Conservation (phyloP, 2,329 filamentous ascomycete species). For the Xylariaceae sp. region DNA sequence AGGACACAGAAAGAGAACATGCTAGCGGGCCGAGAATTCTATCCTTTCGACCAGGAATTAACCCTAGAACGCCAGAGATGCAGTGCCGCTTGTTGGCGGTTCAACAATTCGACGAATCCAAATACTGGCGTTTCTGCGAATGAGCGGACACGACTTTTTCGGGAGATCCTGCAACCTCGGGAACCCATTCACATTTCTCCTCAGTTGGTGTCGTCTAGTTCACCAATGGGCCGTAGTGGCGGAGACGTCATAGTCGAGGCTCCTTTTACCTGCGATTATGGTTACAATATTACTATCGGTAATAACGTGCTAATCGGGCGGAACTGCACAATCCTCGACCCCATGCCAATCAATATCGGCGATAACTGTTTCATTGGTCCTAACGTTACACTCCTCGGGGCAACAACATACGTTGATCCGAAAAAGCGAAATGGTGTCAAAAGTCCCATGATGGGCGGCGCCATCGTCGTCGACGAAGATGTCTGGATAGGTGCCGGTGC, state of each 20-base stretch:
- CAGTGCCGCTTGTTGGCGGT: constrained; percentile 75
- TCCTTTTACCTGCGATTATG: constrained; percentile 91
- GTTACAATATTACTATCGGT: constrained; percentile 89
- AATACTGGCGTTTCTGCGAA: constrained; percentile 66
- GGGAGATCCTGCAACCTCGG: constrained; percentile 66
- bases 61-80: constrained; percentile 83
- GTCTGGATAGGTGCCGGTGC: constrained; percentile 79
- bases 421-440: constrained; percentile 71
- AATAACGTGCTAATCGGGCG: constrained; percentile 80
- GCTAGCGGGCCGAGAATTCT: constrained; percentile 76
- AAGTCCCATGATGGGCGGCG: constrained; percentile 66
- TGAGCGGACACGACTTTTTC: constrained; percentile 68
- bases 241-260: constrained; percentile 76
- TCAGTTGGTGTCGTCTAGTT: constrained; percentile 49
- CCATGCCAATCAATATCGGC: constrained; percentile 79
- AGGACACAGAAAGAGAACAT: constrained; percentile 82
- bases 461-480: constrained; percentile 79
- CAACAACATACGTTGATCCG: constrained; percentile 69
- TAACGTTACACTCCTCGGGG: constrained; percentile 82
- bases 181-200: constrained; percentile 57
- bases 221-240: constrained; percentile 64
- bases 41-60: constrained; percentile 74
- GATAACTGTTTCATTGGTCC: constrained; percentile 74
- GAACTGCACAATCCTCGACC: constrained; percentile 82
- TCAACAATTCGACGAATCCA: constrained; percentile 80